Evolutionary conservation across 75 land plant species (phyloP), one percentile per base, ranked within the genome.

Genomic region (Isoetes taiwanensis): DNA sequence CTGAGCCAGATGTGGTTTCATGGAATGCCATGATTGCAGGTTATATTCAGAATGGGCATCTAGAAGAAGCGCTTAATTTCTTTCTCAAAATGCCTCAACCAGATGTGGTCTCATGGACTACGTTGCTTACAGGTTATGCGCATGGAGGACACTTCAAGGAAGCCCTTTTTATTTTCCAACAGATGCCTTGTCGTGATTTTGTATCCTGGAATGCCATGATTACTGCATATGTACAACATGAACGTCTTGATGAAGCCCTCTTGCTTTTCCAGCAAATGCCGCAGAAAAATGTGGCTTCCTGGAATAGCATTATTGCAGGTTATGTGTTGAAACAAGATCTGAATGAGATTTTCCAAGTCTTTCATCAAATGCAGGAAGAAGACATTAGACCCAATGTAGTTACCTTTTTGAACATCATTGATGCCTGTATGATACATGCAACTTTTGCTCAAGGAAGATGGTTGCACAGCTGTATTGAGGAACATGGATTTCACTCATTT

Each of bases 21-120:
- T 46, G 50, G 50, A 46, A 46, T 46, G 50, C 50, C 8, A 46
- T 46, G 50, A 16, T 46, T n/a, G 16, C 50, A 4, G 50, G 50
- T 4, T 46, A 46, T n/a, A 23, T 23, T 5, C 5, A 46, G 25
- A n/a, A 46, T 5, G 50, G 50, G n/a, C 16, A 46, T 6, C 19
- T 46, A 6, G 50, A 46, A 6, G 25, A 6, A 23, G 50, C 50
- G 12, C 16, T 6, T 6, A 4, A 46, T n/a, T 6, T n/a, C 50
- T 46, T 46, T n/a, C 12, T 19, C 16, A 3, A 16, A 16, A 46
- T 46, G 50, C 50, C 50, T 19, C 21, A 46, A 23, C 50, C 16
- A 5, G 50, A 46, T n/a, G 16, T 46, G 6, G n/a, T 46, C 19
- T 46, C 50, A 5, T 23, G n/a, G 50, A 46, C 50, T n/a, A 23